These are phyloP conservation scores for Ophiostoma quercus DNA, from an alignment of 2,329 filamentous ascomycete species.

Conservation along the genomic window DNA sequence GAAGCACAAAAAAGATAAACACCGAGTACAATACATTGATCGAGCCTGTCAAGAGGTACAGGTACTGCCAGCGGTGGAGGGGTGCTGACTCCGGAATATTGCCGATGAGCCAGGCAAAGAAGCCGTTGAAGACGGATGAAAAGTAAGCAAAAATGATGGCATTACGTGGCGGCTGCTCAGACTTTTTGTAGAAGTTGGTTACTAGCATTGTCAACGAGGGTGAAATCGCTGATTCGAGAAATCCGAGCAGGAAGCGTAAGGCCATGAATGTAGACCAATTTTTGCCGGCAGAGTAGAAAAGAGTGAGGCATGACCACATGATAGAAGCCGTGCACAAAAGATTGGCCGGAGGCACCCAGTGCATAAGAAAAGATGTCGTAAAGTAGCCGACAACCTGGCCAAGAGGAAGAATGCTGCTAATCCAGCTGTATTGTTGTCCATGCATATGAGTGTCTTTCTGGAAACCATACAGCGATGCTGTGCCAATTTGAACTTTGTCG, in stretches of 20 bases:
- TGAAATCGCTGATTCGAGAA: constrained; percentile 33
- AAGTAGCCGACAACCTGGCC: constrained; percentile 29
- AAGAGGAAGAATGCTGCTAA: constrained; percentile 10
- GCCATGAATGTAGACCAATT: constrained; percentile 34
- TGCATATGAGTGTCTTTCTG: constrained; percentile 9
- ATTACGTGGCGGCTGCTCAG: constrained; percentile 23
- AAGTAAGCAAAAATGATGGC: constrained; percentile 15
- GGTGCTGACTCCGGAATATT: constrained; percentile 3
- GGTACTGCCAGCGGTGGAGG: constrained; percentile 9
- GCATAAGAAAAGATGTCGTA: constrained; percentile 29
- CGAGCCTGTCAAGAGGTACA: constrained; percentile 14
- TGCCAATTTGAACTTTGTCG: constrained; percentile 6
- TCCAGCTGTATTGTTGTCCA: constrained; percentile 18
- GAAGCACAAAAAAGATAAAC: constrained; percentile 8
- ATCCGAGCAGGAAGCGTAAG: constrained; percentile 32
- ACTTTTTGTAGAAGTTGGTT: constrained; percentile 33
- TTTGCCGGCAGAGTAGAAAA: constrained; percentile 30
- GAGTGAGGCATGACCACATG: constrained; percentile 33
- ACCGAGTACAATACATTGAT: constrained; percentile 8
- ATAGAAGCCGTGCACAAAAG: constrained; percentile 31
- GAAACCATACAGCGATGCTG: constrained; percentile 6
- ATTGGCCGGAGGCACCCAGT: constrained; percentile 31
- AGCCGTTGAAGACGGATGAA: constrained; percentile 9
- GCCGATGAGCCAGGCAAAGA: constrained; percentile 16
- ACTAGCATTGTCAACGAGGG: constrained; percentile 34